Percentiles rank a stretch among this genome's conserved stretches.
Evolutionary conservation across 192 early-diverging fungal genomes (phyloP).

Genomic region (Backusella liffmaniae): DNA sequence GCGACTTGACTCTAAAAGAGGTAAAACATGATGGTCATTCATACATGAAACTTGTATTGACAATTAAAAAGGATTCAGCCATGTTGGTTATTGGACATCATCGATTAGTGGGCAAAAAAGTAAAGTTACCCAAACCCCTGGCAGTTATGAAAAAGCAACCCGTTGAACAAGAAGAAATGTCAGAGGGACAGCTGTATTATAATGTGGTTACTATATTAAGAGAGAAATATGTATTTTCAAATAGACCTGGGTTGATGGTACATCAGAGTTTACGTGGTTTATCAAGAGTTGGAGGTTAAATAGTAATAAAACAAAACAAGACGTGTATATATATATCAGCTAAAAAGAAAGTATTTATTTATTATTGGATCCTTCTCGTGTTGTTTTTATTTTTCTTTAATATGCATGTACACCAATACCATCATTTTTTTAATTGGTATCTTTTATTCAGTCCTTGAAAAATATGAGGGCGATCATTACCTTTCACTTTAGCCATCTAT

Average conservation of each 20-base stretch:
- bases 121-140: conserved; percentile 32
- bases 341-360: too few relatives aligned
- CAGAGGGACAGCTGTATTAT: conserved; percentile 15
- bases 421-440: too few relatives aligned
- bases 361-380: too few relatives aligned
- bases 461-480: too few relatives aligned
- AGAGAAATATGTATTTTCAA: conserved; percentile 37
- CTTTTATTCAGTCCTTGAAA: too few relatives aligned
- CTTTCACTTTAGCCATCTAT: too few relatives aligned
- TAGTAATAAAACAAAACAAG: neutral
- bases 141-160: conserved; percentile 30
- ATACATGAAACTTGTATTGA: neutral
- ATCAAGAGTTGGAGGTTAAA: conserved; percentile 19
- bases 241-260: conserved; percentile 32
- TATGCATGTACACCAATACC: too few relatives aligned
- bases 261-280: conserved; percentile 32
- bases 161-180: neutral
- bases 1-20: conserved; percentile 24
- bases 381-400: too few relatives aligned
- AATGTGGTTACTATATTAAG: conserved; percentile 27
- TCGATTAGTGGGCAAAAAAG: conserved; percentile 29
- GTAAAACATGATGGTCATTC: neutral
- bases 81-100: conserved; percentile 35
- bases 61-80: conserved; percentile 20
- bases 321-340: neutral